Base-by-base conservation (phyloP, 306 rosid genomes). In the Lathyrus oleraceus region DNA sequence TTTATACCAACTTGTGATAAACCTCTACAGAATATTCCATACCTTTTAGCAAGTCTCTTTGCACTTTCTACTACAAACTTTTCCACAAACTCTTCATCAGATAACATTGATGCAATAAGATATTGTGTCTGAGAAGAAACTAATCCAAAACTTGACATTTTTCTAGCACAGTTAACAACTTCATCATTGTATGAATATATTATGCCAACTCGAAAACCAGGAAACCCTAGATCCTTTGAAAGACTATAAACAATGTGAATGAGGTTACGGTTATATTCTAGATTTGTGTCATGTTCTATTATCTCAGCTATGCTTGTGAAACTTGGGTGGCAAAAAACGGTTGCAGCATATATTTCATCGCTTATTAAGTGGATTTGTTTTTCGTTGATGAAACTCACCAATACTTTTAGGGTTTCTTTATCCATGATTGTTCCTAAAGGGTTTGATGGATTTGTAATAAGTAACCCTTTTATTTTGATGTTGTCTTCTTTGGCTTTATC, bases 81-180 rank as follows among this genome's bases (percentile, higher is more conserved):
- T 10, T 52, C 59, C 7, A 52, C 59, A 52, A 52, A 52, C 14
- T 19, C 59, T 7, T 52, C 59, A 10, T 52, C 59, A 3, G 59
- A 20, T 8, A 52, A 13, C 59, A 52, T 52, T 20, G 28, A 19
- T 13, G 59, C 28, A 5, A 52, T 52, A 20, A 52, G 28, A 20
- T 83, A 76, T 48, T 91, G 97, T 0, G 97, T 89, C 19, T 91
- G 96, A 0, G 96, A 58, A 1, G 97, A 91, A 1, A 91, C 96
- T 10, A 87, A 83, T 28, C 97, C 91, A 27, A 91, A 91, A 72
- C 97, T 91, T 0, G 97, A 91, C 97, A 91, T 91, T 61, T 83
- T 91, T 2, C 94, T 79, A 2, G 91, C 87, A 1, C 87, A 83
- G 0, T 45, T 35, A 0, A 91, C 94, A 0, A 87, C 97, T 0